phyloP scores from a whole-genome alignment of 257 asterid genomes.

The Solanum peruvianum region DNA sequence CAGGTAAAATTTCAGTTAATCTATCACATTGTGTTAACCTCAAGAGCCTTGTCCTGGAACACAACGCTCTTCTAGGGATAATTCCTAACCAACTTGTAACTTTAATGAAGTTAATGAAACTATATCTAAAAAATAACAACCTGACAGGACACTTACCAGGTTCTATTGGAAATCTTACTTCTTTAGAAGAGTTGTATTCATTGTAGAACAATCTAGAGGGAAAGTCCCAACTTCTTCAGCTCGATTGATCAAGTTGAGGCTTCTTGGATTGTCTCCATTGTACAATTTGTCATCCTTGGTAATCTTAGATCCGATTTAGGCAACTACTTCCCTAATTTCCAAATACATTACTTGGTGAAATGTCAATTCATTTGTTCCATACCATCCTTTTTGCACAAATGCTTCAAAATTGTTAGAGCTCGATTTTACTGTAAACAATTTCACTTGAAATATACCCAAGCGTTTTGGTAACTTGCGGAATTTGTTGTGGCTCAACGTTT shows the following conservation, averaged over 20 bases:
- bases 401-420: too few relatives aligned
- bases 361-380: too few relatives aligned
- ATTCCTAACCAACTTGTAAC: constrained; percentile 10
- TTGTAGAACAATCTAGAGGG: constrained; percentile 24
- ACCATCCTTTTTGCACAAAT: too few relatives aligned
- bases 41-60: constrained; percentile 10
- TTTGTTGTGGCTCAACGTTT: too few relatives aligned
- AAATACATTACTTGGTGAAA: too few relatives aligned
- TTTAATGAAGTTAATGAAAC: neutral
- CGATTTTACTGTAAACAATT: too few relatives aligned
- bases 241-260: constrained; percentile 6
- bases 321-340: too few relatives aligned
- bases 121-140: constrained; percentile 30
- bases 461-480: too few relatives aligned
- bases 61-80: constrained; percentile 17
- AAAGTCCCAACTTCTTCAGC: constrained; percentile 18
- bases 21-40: too few relatives aligned
- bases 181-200: constrained; percentile 20
- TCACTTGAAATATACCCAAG: too few relatives aligned
- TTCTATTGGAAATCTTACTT: constrained; percentile 40
- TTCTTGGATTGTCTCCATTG: constrained; percentile 9
- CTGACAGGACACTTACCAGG: constrained; percentile 32
- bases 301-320: too few relatives aligned
- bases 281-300: neutral
- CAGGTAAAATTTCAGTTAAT: too few relatives aligned